phyloP scores from a whole-genome alignment of 441 rosid species.

The Gossypium trilobum region DNA sequence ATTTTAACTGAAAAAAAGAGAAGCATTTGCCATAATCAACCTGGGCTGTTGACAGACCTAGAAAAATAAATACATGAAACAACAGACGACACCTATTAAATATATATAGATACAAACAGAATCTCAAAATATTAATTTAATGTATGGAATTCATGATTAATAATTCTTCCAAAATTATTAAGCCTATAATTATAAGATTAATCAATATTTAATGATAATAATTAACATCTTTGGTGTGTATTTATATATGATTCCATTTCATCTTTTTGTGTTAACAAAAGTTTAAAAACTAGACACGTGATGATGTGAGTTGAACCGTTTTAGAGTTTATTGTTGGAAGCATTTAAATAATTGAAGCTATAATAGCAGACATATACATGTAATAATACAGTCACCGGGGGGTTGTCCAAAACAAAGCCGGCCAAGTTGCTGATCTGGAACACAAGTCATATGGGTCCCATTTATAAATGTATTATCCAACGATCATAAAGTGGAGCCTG shows the following conservation, averaged over 20 bases:
- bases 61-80: too few relatives aligned
- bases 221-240: too few relatives aligned
- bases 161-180: too few relatives aligned
- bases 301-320: background rate
- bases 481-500: background rate
- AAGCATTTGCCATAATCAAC: too few relatives aligned
- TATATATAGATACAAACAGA: too few relatives aligned
- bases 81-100: too few relatives aligned
- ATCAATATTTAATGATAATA: too few relatives aligned
- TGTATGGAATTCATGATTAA: too few relatives aligned
- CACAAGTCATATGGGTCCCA: conserved; percentile 15
- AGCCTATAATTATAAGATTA: too few relatives aligned
- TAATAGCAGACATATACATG: background rate
- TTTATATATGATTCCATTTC: background rate
- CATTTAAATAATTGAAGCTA: conserved; percentile 15
- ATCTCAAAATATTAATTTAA: too few relatives aligned
- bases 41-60: too few relatives aligned
- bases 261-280: background rate
- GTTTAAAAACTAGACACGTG: background rate
- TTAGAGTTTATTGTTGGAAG: background rate
- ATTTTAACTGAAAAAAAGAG: too few relatives aligned
- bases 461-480: background rate
- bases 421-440: conserved; percentile 17
- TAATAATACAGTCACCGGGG: background rate
- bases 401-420: conserved; percentile 1